These are phyloP conservation scores for Pichia sp. DNA, from an alignment of 1,139 yeast genomes.

Conservation along the genomic window DNA sequence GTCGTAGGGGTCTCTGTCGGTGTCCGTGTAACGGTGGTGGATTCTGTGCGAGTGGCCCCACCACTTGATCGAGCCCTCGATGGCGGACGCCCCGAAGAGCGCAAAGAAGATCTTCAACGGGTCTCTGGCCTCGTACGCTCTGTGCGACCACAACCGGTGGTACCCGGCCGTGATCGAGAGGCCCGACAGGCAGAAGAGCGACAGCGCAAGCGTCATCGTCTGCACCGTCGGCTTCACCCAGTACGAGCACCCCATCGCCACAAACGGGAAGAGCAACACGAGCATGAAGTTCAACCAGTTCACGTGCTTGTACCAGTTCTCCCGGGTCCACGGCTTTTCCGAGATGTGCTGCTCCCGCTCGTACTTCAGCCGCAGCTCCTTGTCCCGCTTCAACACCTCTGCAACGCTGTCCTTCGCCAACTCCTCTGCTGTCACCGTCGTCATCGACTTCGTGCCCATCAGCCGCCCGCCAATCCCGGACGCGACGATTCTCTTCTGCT, in stretches of 20 bases:
- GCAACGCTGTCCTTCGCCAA: slow-evolving; percentile 51
- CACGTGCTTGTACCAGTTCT: slow-evolving; percentile 82
- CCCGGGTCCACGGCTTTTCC: slow-evolving; percentile 84
- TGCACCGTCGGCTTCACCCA: slow-evolving; percentile 54
- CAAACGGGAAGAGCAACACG: slow-evolving; percentile 65
- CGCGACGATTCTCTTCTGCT: slow-evolving; percentile 64
- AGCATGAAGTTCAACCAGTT: slow-evolving; percentile 91
- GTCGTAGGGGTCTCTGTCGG: slow-evolving; percentile 94
- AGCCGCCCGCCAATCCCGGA: slow-evolving; percentile 73
- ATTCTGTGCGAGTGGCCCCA: slow-evolving; percentile 98
- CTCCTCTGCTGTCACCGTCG: slow-evolving; percentile 60
- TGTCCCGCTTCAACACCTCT: slow-evolving; percentile 52
- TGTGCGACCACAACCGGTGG: slow-evolving; percentile 85
- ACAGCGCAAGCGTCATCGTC: slow-evolving; percentile 57
- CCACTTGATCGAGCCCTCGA: slow-evolving; percentile 97
- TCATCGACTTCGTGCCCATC: slow-evolving; percentile 77
- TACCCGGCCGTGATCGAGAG: slow-evolving; percentile 94
- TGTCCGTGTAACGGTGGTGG: slow-evolving; percentile 97
- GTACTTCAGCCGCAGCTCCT: slow-evolving; percentile 45
- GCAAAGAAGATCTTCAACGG: slow-evolving; percentile 75
- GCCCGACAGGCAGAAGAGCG: slow-evolving; percentile 70
- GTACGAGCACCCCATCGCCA: slow-evolving; percentile 52
- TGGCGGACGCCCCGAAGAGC: slow-evolving; percentile 88
- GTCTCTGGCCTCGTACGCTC: slow-evolving; percentile 70
- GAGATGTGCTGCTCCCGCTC: slow-evolving; percentile 64